A percentile compares a stretch with the other conserved stretches of the same genome.
phyloP scores from a whole-genome alignment of 305 asterid species.

The Rubia tinctorum region DNA sequence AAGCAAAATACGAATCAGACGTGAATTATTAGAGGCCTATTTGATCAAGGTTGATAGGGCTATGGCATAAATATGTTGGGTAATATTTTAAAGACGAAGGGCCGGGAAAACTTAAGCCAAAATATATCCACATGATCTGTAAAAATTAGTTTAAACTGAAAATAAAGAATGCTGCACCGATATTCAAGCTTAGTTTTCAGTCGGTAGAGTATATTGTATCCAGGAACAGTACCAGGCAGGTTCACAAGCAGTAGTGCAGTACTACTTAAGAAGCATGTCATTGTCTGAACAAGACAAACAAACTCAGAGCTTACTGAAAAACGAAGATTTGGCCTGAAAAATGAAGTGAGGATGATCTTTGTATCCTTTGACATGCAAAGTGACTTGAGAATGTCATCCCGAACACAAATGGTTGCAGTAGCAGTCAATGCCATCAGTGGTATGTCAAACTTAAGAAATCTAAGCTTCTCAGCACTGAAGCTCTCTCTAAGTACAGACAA shows the following conservation, averaged over 20 bases:
- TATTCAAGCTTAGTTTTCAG: not conserved
- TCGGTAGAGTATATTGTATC: not conserved
- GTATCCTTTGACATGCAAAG: slow-evolving; percentile 53
- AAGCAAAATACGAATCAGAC: not conserved
- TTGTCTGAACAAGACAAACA: not conserved
- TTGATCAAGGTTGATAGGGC: not conserved
- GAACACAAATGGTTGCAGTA: slow-evolving; percentile 62
- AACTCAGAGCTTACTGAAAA: slow-evolving; percentile 41
- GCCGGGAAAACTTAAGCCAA: not conserved
- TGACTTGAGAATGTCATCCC: slow-evolving; percentile 73
- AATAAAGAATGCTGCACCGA: not conserved
- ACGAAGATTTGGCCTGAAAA: slow-evolving; percentile 70
- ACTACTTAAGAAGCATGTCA: not conserved
- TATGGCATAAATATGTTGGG: not conserved
- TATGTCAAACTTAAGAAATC: slow-evolving; percentile 58
- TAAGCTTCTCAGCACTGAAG: slow-evolving; percentile 48
- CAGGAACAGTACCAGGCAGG: not conserved
- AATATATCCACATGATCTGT: not conserved
- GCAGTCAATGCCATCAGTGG: slow-evolving; percentile 82
- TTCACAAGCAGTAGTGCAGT: not conserved
- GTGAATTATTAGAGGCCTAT: not conserved
- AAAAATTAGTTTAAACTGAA: not conserved
- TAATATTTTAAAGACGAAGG: not conserved
- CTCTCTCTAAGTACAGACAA: slow-evolving; percentile 58
- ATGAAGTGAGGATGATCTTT: slow-evolving; percentile 49